phyloP scores from a whole-genome alignment of 805 yeast genomes.

The Saccharomyces mikatae region DNA sequence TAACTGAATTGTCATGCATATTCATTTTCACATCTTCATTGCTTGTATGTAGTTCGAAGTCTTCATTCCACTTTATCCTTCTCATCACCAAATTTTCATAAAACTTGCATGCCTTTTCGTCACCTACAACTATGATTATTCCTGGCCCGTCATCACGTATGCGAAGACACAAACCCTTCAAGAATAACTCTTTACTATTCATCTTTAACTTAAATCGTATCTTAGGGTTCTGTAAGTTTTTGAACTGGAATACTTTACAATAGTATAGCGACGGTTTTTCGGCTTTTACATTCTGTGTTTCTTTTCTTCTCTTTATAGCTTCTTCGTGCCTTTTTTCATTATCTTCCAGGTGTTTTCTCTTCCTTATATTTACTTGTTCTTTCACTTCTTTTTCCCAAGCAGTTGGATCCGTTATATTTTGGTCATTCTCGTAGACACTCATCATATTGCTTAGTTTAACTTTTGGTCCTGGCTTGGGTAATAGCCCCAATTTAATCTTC shows the following conservation, averaged over 20 bases:
- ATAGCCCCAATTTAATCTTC: constrained; percentile 68
- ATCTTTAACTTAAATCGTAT: constrained; percentile 68
- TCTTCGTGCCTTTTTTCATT: constrained; percentile 50
- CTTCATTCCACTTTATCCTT: constrained; percentile 65
- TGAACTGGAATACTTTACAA: constrained; percentile 50
- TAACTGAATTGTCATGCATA: constrained; percentile 38
- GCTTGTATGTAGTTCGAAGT: constrained; percentile 31
- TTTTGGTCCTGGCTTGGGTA: constrained; percentile 85
- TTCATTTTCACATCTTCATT: constrained; percentile 28
- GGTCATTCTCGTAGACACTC: constrained; percentile 71
- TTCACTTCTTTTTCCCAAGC: constrained; percentile 67
- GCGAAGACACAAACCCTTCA: constrained; percentile 55
- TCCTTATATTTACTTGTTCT: constrained; percentile 58
- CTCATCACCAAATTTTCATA: constrained; percentile 52
- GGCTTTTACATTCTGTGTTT: not conserved
- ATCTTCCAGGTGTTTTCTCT: constrained; percentile 44
- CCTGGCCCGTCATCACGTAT: constrained; percentile 38
- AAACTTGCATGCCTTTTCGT: constrained; percentile 49
- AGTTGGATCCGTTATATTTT: constrained; percentile 84
- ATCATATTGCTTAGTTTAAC: constrained; percentile 76
- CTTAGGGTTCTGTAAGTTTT: constrained; percentile 50
- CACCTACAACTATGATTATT: constrained; percentile 70
- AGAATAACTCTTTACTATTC: constrained; percentile 65
- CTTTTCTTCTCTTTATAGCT: constrained; percentile 12
- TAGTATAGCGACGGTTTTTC: not conserved